Percentiles rank a stretch among this genome's conserved stretches.
Evolutionary conservation across 2,329 filamentous ascomycete species (phyloP).

Genomic region (Aspergillus calidoustus): DNA sequence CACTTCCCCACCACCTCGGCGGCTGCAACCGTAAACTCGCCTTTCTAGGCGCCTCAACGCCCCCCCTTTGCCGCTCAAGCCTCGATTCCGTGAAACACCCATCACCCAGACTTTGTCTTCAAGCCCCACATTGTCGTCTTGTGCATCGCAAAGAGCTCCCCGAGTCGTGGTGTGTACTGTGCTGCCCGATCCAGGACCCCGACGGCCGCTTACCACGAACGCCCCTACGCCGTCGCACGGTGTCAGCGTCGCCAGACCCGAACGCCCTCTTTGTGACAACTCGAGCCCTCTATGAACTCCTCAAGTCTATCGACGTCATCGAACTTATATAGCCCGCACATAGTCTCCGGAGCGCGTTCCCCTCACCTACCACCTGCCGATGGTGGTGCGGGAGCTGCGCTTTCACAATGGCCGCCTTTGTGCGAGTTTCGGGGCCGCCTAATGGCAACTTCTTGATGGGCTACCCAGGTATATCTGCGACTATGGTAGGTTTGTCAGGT

Average conservation of each 20-base stretch:
- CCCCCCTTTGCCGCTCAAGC: slow-evolving; percentile 6
- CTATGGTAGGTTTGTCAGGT: slow-evolving; percentile 70
- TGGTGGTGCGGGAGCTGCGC: slow-evolving; percentile 45
- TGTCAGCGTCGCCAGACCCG: slow-evolving; percentile 22
- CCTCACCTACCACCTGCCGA: slow-evolving; percentile 38
- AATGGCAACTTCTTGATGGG: slow-evolving; percentile 97
- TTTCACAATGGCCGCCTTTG: slow-evolving; percentile 72
- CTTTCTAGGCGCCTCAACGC: slow-evolving; percentile 8
- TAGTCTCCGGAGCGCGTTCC: slow-evolving; percentile 29
- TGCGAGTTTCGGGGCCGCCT: slow-evolving; percentile 94
- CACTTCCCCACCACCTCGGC: slow-evolving; percentile 21
- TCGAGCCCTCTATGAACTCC: slow-evolving; percentile 33
- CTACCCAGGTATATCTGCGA: slow-evolving; percentile 97
- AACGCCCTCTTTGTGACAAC: slow-evolving; percentile 6
- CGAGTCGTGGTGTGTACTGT: background rate
- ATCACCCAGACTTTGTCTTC: background rate
- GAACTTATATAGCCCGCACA: slow-evolving; percentile 35
- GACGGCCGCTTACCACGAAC: slow-evolving; percentile 20
- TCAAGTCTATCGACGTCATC: slow-evolving; percentile 25
- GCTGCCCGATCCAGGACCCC: slow-evolving; percentile 8
- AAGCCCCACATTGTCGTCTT: slow-evolving; percentile 6
- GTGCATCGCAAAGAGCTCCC: slow-evolving; percentile 1
- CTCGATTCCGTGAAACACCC: background rate
- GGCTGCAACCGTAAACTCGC: slow-evolving; percentile 14
- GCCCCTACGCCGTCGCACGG: slow-evolving; percentile 18